Base-by-base conservation (phyloP, 2,329 filamentous ascomycete species). In the Cryphonectria carpinicola region DNA sequence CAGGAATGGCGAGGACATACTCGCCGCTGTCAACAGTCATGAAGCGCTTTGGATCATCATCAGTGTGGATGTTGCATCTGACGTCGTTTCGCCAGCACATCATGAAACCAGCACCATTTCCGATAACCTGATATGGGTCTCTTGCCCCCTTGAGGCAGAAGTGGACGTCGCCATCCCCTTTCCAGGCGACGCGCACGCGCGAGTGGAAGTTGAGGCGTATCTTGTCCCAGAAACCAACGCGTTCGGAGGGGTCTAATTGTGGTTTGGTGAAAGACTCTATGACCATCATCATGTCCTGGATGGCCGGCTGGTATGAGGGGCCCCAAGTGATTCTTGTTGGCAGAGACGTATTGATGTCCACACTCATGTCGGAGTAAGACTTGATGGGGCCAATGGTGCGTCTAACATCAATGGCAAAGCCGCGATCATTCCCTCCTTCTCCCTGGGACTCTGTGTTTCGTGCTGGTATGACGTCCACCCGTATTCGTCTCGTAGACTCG, bases 201-300 rank as follows among this genome's bases (percentile, higher is more conserved):
- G 97, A 98, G 80, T 99, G 96, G 80, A 98, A 97, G 76, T 92
- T 95, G 52, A 99, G 86, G 68, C 96, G 88, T 66, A 99, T 95
- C 85, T 99, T 99, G 82, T 99, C 96, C 96, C 96, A 99, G 83
- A 99, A 99, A 3, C 96, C 96, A 63, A 97, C 94, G 69, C 92
- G 88, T 74, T 99, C 97, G 0, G 96, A 98, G 1, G 93, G 92
- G 79, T 99, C 97, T 39, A 98, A 86, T 73, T 95, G 95, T 10
- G 95, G 94, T 79, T 99, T 99, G 0, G 95, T 98, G 79, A 99
- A 98, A 2, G 93, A 95, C 81, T 99, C 96, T 72, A 99, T 93
- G 37, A 95, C 95, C 88, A 98, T 98, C 96, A 99, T 99, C 92
- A 98, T 97, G 78, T 99, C 97, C 80, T 99, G 96, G 65, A 99